Evolutionary conservation across 805 yeast species (phyloP).

Genomic region (Wickerhamiella occidentalis): DNA sequence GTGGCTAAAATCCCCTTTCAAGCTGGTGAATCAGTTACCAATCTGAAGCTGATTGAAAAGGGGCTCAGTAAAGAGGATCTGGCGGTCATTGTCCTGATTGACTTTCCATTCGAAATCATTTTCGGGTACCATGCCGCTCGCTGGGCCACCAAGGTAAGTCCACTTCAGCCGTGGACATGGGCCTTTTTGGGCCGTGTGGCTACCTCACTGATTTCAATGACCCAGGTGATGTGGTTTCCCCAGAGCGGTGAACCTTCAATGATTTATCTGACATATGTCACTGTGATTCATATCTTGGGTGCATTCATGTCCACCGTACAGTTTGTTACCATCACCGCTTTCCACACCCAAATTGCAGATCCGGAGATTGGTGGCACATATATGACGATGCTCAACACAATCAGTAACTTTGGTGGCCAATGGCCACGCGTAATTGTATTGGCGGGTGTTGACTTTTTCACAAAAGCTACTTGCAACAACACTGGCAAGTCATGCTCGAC

Average conservation of each 20-base stretch:
- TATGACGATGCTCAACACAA: slow-evolving; percentile 89
- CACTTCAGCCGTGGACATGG: slow-evolving; percentile 78
- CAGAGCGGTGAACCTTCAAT: slow-evolving; percentile 33
- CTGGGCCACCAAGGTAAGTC: slow-evolving; percentile 64
- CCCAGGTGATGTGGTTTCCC: slow-evolving; percentile 65
- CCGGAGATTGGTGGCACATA: slow-evolving; percentile 95
- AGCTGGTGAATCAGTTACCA: slow-evolving; percentile 92
- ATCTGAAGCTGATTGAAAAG: slow-evolving; percentile 75
- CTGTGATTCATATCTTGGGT: slow-evolving; percentile 70
- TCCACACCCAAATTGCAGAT: slow-evolving; percentile 91
- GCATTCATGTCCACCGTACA: slow-evolving; percentile 92
- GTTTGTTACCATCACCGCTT: slow-evolving; percentile 86
- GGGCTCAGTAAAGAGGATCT: slow-evolving; percentile 90
- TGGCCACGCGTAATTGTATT: slow-evolving; percentile 89
- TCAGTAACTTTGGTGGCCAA: slow-evolving; percentile 89
- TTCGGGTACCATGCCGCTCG: slow-evolving; percentile 94
- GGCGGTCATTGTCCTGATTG: slow-evolving; percentile 82
- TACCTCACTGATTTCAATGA: slow-evolving; percentile 66
- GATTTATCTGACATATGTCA: slow-evolving; percentile 55
- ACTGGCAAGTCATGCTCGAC: slow-evolving; percentile 27
- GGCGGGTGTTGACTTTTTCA: slow-evolving; percentile 66
- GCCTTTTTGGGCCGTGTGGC: slow-evolving; percentile 73
- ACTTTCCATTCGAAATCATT: slow-evolving; percentile 89
- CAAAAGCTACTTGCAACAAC: slow-evolving; percentile 45
- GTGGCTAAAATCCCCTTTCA: slow-evolving; percentile 86